These are phyloP conservation scores for Mycena crocata DNA, from an alignment of 768 basidiomycete species.

Conservation along the genomic window DNA sequence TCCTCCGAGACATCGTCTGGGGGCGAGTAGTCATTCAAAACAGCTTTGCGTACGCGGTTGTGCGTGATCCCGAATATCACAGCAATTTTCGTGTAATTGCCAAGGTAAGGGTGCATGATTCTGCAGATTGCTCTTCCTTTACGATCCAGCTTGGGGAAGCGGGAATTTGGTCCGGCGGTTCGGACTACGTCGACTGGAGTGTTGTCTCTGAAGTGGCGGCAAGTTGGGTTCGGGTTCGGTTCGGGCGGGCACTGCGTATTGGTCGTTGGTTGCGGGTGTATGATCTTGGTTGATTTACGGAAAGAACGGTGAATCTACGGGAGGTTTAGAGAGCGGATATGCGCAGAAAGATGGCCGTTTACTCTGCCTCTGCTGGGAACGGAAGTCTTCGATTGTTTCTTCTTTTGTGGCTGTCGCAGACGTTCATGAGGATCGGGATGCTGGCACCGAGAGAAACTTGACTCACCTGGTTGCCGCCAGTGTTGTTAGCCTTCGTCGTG, in stretches of 20 bases:
- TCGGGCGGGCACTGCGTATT: too few relatives aligned
- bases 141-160: slow-evolving; percentile 1
- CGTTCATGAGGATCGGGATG: background rate
- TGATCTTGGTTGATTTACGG: background rate
- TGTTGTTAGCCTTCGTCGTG: too few relatives aligned
- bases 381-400: background rate
- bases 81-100: slow-evolving; percentile 18
- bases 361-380: background rate
- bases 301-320: background rate
- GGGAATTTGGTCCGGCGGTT: background rate
- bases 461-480: too few relatives aligned
- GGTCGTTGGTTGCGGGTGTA: background rate
- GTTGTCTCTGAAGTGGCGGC: slow-evolving; percentile 13
- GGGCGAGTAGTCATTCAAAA: background rate
- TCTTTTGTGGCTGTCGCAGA: background rate
- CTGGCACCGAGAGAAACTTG: too few relatives aligned
- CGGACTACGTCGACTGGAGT: background rate
- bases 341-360: background rate
- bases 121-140: slow-evolving; percentile 23
- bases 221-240: slow-evolving; percentile 23
- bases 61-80: slow-evolving; percentile 6
- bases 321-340: background rate
- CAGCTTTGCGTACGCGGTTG: slow-evolving; percentile 2
- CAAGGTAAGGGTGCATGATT: slow-evolving; percentile 11
- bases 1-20: slow-evolving; percentile 12